Conservation (phyloP, 805 yeast species). For the Teunomyces funiuensis region DNA sequence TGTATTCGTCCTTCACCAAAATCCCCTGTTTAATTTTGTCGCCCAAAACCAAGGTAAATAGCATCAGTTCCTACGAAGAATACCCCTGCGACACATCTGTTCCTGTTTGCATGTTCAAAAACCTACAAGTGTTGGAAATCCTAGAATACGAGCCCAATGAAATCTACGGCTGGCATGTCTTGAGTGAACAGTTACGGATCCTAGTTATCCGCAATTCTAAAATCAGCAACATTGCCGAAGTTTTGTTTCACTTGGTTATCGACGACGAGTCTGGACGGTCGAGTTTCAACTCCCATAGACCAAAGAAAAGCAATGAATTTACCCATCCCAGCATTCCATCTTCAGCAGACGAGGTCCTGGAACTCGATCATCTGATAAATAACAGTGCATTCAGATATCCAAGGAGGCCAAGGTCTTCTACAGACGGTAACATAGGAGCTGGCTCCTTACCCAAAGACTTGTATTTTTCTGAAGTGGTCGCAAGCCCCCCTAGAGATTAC, state of each 20-base stretch:
- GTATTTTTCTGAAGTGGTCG: constrained; percentile 8
- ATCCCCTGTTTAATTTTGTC: constrained; percentile 62
- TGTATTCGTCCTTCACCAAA: constrained; percentile 63
- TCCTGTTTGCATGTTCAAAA: constrained; percentile 61
- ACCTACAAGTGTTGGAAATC: constrained; percentile 60
- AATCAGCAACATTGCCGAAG: constrained; percentile 51
- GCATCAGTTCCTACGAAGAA: constrained; percentile 64
- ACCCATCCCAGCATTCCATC: constrained; percentile 1
- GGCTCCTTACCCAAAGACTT: constrained; percentile 27
- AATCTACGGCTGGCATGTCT: constrained; percentile 61
- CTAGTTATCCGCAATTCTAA: constrained; percentile 53
- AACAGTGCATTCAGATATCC: constrained; percentile 26
- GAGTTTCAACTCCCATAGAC: constrained; percentile 26
- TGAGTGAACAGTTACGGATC: constrained; percentile 55
- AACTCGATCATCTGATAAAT: constrained; percentile 3
- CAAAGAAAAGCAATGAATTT: constrained; percentile 14
- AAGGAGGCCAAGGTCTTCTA: constrained; percentile 24
- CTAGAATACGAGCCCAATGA: constrained; percentile 63
- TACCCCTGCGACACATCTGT: constrained; percentile 72
- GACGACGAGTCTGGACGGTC: constrained; percentile 50
- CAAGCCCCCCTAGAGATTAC: constrained; percentile 16
- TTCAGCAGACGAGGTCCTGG: constrained; percentile 12
- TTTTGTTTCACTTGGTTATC: constrained; percentile 50
- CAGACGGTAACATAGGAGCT: constrained; percentile 22
- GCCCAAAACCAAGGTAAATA: constrained; percentile 56